Evolutionary conservation across 345 rosid species (phyloP).

Genomic region (Pelargonium nanum): DNA sequence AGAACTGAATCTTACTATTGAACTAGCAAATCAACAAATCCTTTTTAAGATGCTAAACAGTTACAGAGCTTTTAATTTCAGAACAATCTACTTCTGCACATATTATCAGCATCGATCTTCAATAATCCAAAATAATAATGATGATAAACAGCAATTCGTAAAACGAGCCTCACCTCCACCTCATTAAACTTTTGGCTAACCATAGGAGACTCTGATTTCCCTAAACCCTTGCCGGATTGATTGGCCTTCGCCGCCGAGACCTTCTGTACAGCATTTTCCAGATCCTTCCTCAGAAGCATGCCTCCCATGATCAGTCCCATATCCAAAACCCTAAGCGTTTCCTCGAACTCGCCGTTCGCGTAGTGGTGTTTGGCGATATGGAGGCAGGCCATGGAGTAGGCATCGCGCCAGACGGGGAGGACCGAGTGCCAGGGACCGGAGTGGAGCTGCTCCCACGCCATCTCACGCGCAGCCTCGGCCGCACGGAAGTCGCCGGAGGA

Average conservation of each 20-base stretch:
- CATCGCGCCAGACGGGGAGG: constrained; percentile 92
- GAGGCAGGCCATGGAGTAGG: constrained; percentile 88
- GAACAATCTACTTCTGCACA: background rate
- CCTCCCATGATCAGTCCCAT: constrained; percentile 99
- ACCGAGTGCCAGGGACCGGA: constrained; percentile 98
- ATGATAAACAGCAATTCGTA: constrained; percentile 1
- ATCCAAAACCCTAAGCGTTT: constrained; percentile 73
- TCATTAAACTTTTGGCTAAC: constrained; percentile 41
- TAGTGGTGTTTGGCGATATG: constrained; percentile 56
- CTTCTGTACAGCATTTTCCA: constrained; percentile 44
- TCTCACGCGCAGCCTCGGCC: constrained; percentile 91
- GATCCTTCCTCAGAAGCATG: constrained; percentile 53
- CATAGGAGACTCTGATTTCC: constrained; percentile 16
- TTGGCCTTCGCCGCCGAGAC: constrained; percentile 32
- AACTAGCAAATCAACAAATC: background rate
- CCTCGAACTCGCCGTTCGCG: constrained; percentile 48
- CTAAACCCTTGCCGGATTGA: constrained; percentile 16
- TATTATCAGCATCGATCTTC: background rate
- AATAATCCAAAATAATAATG: background rate
- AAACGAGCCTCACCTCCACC: constrained; percentile 47
- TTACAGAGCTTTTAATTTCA: background rate
- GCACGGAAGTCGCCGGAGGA: constrained; percentile 65
- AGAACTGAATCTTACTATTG: background rate
- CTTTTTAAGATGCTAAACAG: background rate
- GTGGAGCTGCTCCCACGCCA: constrained; percentile 99